Percentiles rank a stretch among this genome's conserved stretches.
Conservation (phyloP, 257 asterid genomes). For the Scutellaria galericulata region DNA sequence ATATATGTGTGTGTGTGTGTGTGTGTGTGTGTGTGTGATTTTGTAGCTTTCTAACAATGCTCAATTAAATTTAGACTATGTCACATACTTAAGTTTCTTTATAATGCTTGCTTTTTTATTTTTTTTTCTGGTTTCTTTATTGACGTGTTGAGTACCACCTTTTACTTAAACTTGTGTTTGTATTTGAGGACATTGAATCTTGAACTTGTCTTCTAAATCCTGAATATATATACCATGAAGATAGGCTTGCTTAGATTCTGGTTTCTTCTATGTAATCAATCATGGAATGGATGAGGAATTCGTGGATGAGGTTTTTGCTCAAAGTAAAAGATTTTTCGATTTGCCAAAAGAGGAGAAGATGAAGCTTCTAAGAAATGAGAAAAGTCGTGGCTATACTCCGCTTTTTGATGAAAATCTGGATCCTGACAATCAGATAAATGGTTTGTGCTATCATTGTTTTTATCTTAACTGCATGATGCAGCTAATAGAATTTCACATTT, state of each 20-base stretch:
- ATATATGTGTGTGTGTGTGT: no score
- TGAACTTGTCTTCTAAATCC: no score
- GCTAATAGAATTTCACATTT: background rate
- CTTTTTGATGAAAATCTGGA: constrained; percentile 75
- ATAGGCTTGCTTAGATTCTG: constrained; percentile 88
- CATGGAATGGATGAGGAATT: constrained; percentile 78
- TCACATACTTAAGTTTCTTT: background rate
- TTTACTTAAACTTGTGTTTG: constrained; percentile 3
- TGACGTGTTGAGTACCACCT: background rate
- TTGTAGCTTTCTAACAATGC: background rate
- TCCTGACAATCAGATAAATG: constrained; percentile 71
- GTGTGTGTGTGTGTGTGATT: no score
- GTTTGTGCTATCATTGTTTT: constrained; percentile 41
- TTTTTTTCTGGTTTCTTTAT: background rate
- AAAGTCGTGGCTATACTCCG: constrained; percentile 91
- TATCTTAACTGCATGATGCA: no score
- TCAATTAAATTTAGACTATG: background rate
- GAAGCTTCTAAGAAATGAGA: constrained; percentile 76
- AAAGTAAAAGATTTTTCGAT: constrained; percentile 71
- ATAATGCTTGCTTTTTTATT: background rate
- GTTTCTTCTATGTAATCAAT: constrained; percentile 86
- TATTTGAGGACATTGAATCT: background rate
- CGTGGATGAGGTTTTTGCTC: constrained; percentile 78
- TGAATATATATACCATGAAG: no score
- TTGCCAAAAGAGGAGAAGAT: constrained; percentile 75